Evolutionary conservation across 768 basidiomycete genomes (phyloP), one percentile per base, ranked within the genome.

Genomic region (Myochromella boudieri): DNA sequence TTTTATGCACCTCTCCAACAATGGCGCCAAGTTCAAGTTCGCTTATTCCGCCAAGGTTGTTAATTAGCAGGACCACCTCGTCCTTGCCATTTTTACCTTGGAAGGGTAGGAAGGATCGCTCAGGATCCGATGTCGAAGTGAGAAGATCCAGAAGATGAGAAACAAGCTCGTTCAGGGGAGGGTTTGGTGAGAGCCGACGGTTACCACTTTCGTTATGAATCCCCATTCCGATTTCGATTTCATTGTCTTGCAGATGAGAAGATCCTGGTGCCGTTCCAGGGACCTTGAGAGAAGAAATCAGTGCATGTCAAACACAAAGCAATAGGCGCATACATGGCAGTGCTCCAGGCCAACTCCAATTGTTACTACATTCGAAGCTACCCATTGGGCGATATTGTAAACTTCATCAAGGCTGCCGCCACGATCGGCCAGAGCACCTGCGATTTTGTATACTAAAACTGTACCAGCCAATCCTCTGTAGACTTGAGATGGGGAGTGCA

Each of bases 121-220:
- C 91, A 0, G 76, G 70, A 62, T 95, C 93, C 11, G 71, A 69
- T 15, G 78, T 85, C n/a, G 79, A 85, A 18, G 76, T 83, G 49
- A 93, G 70, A 53, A 88, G 71, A 33, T 82, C 80, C 18, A 94
- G 67, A 36, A 95, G 72, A 53, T 80, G 71, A n/a, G 76, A 73
- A 36, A 94, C 71, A 45, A 95, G 80, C 51, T 85, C 71, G 12
- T 77, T 72, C 37, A 90, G 76, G 8, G 84, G 74, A 0, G 92
- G 91, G 2, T 85, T 72, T 3, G 87, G 88, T 0, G 84, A 83
- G 27, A 87, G 54, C 22, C 82, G 82, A 32, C 72, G 69, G 52
- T 82, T 76, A 6, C 88, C 93, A 37, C 83, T 80, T 67, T 95
- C 93, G 58, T 95, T 95, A 68, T 95, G 93, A 46, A 95, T 88